Conservation (phyloP, 805 yeast genomes). For the Lachancea sp. region DNA sequence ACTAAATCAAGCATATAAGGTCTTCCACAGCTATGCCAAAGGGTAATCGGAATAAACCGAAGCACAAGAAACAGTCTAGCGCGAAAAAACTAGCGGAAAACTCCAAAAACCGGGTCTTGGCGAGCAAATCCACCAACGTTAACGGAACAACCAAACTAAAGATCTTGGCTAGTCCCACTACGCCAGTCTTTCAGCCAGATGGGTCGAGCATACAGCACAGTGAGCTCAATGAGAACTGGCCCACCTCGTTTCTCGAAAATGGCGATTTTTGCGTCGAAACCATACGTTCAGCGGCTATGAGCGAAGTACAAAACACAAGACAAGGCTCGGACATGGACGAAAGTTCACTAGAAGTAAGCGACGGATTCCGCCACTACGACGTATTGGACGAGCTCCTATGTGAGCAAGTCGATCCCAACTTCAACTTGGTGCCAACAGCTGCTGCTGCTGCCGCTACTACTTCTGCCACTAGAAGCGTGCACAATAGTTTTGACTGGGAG, state of each 20-base stretch:
- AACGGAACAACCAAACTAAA: background rate
- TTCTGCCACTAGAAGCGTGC: background rate
- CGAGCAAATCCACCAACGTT: constrained; percentile 3
- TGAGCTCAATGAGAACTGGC: constrained; percentile 2
- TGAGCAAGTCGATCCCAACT: constrained; percentile 4
- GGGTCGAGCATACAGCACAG: no score
- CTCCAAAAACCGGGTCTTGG: background rate
- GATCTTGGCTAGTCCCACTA: background rate
- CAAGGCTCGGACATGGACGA: background rate
- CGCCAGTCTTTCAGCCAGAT: background rate
- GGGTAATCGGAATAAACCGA: background rate
- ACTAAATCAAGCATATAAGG: background rate
- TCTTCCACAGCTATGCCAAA: background rate
- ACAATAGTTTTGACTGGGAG: constrained; percentile 4
- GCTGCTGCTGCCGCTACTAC: background rate
- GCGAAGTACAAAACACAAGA: background rate
- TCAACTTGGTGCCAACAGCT: constrained; percentile 4
- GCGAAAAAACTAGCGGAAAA: background rate
- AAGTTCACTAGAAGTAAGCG: background rate
- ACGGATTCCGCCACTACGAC: constrained; percentile 5
- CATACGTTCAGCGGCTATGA: constrained; percentile 8
- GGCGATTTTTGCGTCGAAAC: constrained; percentile 6
- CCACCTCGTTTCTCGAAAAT: constrained; percentile 1
- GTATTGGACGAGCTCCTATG: constrained; percentile 5
- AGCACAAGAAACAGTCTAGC: background rate